Evolutionary conservation across 2,329 filamentous ascomycete genomes (phyloP), one percentile per base, ranked within the genome.

Genomic region (Stemphylium lycopersici): DNA sequence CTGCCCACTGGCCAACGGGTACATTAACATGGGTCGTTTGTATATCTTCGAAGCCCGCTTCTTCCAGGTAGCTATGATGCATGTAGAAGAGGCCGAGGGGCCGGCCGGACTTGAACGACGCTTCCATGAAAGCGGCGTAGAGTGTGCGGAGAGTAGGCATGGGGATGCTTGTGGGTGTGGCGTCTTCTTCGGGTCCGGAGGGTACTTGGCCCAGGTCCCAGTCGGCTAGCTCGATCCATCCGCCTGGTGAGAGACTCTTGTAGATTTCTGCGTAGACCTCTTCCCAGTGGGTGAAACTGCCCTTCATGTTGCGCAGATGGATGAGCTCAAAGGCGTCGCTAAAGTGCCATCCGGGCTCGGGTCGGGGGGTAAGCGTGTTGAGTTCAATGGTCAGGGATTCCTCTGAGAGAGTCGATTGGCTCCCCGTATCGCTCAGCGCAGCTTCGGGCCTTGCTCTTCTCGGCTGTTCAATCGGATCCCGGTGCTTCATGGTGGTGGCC

Each of bases 251-350:
- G 0, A 82, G 73, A 53, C 77, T 77, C 24, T 76, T 71, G 54
- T 78, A 77, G 2, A 78, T 77, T 53, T 81, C 78, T 15, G 68
- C 63, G 59, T 82, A 82, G 18, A 82, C 73, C 4, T 66, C 63
- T 26, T 70, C 59, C 80, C 80, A 82, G 55, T 80, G 74, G 5
- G 72, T 63, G 53, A 83, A 82, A 3, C 76, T 76, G 31, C 80
- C 80, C 24, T 78, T 77, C 46, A 82, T 73, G 41, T 76, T 76
- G 44, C 80, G 78, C 7, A 81, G 61, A 56, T 83, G 80, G 42
- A 83, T 78, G 29, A 81, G 72, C 48, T 82, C 79, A 65, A 81
- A 83, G 1, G 76, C 73, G 5, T 78, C 72, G 49, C 76, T 77
- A 54, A 80, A 82, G 37, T 79, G 76, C 80, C 80, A 83, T 18